Evolutionary conservation across 2,329 filamentous ascomycete species (phyloP).

Genomic region (Exophiala mesophila): DNA sequence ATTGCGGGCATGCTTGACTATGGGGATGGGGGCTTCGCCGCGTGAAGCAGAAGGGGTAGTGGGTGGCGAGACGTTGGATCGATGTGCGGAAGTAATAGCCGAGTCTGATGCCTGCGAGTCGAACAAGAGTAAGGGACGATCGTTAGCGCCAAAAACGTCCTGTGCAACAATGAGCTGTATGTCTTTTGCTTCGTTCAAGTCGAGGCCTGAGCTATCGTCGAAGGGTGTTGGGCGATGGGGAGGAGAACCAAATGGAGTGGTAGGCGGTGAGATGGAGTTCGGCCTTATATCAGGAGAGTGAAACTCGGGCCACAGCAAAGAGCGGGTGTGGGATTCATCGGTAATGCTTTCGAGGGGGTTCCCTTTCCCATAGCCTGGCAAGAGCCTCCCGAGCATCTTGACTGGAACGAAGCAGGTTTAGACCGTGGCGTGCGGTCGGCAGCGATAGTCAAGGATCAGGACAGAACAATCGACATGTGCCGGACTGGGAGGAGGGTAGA

Average conservation of each 20-base stretch:
- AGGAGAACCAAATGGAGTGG: constrained; percentile 34
- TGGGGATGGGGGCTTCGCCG: constrained; percentile 31
- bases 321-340: constrained; percentile 46
- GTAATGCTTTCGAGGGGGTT: constrained; percentile 40
- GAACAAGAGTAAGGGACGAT: constrained; percentile 42
- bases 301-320: constrained; percentile 44
- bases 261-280: constrained; percentile 38
- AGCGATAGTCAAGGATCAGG: no score
- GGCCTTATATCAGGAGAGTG: constrained; percentile 37
- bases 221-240: constrained; percentile 40
- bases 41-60: constrained; percentile 31
- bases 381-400: constrained; percentile 23
- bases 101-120: constrained; percentile 34
- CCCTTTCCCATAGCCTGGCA: constrained; percentile 19
- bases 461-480: no score
- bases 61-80: constrained; percentile 3
- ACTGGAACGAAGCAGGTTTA: no score
- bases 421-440: no score
- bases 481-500: no score
- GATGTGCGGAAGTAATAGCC: constrained; percentile 3
- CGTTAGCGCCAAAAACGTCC: constrained; percentile 44
- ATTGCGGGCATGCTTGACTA: constrained; percentile 39
- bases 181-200: constrained; percentile 41
- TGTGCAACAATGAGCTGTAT: constrained; percentile 45
- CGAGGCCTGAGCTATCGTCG: constrained; percentile 44